Evolutionary conservation across 768 basidiomycete species (phyloP).

Genomic region (Mycena albidolilacea): DNA sequence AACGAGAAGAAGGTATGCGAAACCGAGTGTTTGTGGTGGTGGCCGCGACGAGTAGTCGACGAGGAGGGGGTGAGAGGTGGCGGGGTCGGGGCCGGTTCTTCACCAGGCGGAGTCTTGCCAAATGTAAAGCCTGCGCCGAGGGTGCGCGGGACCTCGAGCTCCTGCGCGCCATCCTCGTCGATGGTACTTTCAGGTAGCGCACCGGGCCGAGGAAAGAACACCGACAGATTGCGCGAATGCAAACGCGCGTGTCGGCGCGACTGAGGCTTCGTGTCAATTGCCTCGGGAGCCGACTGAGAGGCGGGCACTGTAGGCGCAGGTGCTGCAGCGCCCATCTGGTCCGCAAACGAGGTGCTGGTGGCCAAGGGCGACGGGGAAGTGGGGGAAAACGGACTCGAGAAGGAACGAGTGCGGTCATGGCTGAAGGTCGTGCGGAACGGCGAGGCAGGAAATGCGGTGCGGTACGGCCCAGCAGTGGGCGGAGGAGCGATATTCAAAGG

Average conservation of each 20-base stretch:
- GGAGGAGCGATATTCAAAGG: constrained; percentile 41
- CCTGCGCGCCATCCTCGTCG: constrained; percentile 76
- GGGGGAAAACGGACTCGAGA: constrained; percentile 67
- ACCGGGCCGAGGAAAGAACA: constrained; percentile 92
- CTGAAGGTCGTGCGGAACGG: constrained; percentile 52
- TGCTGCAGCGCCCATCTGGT: constrained; percentile 40
- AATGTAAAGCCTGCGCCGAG: constrained; percentile 57
- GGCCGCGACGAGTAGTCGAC: constrained; percentile 70
- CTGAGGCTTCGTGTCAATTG: constrained; percentile 33
- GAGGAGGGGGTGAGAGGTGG: constrained; percentile 48
- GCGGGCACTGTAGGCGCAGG: constrained; percentile 41
- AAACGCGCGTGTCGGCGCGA: constrained; percentile 75
- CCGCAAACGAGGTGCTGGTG: constrained; percentile 52
- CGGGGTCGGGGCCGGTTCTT: constrained; percentile 49
- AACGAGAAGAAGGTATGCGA: constrained; percentile 98
- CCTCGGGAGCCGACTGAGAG: constrained; percentile 41
- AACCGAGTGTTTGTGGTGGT: constrained; percentile 94
- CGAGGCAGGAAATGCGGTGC: constrained; percentile 49
- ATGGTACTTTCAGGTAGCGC: constrained; percentile 70
- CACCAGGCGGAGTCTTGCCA: constrained; percentile 47
- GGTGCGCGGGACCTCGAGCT: constrained; percentile 62
- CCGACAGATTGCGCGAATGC: constrained; percentile 92
- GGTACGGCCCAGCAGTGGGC: constrained; percentile 50
- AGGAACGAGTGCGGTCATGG: constrained; percentile 63
- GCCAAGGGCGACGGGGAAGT: constrained; percentile 67